These are phyloP conservation scores for Cucurbita ficifolia DNA, from an alignment of 306 rosid species.

Conservation along the genomic window DNA sequence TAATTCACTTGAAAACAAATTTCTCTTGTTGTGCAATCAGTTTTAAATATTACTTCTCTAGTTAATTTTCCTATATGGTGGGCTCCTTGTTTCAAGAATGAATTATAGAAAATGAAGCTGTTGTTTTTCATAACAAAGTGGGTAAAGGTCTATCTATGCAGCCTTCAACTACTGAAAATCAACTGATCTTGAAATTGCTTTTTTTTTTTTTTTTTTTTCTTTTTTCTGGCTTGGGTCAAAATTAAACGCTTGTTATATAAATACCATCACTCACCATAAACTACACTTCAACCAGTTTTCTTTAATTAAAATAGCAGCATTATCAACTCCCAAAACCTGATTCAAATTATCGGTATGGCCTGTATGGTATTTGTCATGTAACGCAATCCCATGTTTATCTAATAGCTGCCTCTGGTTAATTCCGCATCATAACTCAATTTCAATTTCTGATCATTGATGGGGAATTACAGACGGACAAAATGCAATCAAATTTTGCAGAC, in stretches of 20 bases:
- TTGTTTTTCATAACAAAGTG: not conserved
- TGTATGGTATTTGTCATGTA: not conserved
- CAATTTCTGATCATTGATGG: not conserved
- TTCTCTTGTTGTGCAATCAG: not conserved
- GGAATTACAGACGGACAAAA: slow-evolving; percentile 41
- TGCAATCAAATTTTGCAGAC: slow-evolving; percentile 57
- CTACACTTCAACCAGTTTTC: not conserved
- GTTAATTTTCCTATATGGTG: not conserved
- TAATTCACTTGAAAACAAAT: not conserved
- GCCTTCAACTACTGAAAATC: not conserved
- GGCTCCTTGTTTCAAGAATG: not conserved
- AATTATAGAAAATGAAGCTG: not conserved
- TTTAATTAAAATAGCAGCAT: not conserved
- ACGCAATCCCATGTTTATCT: not conserved
- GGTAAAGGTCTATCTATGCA: not conserved
- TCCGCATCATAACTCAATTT: not conserved
- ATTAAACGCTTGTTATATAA: not conserved
- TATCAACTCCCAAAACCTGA: too few species aligned
- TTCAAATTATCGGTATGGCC: not conserved
- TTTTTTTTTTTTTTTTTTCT: not conserved
- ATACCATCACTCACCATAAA: not conserved
- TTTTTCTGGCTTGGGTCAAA: not conserved
- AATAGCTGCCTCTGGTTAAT: not conserved
- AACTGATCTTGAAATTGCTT: not conserved
- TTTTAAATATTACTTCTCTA: not conserved